A percentile compares a stretch with the other conserved stretches of the same genome.
Conservation (phyloP, 768 basidiomycete species). For the Amanita pallidorosea region DNA sequence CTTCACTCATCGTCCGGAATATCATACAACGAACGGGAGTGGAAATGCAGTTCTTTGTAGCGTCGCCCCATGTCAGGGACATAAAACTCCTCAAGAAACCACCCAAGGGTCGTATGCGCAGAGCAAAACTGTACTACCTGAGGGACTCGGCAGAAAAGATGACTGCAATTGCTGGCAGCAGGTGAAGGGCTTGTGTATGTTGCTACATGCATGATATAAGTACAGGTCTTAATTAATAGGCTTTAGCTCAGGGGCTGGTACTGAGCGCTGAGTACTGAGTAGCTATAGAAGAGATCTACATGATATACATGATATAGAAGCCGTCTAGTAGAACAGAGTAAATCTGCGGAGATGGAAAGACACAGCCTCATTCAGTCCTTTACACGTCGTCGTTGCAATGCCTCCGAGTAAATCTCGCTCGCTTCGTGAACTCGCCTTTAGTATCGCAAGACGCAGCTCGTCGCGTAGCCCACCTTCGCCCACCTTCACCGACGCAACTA, state of each 20-base stretch:
- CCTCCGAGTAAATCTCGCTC: slow-evolving; percentile 40
- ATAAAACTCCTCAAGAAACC: slow-evolving; percentile 70
- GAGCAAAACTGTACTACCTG: slow-evolving; percentile 78
- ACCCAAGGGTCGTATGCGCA: slow-evolving; percentile 50
- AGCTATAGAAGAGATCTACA: too few relatives aligned
- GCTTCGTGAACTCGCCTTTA: slow-evolving; percentile 43
- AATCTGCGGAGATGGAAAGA: slow-evolving; percentile 6
- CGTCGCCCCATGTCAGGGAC: slow-evolving; percentile 79
- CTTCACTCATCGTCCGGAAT: slow-evolving; percentile 83
- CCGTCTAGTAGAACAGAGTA: background rate
- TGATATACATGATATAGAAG: background rate
- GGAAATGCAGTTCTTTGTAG: slow-evolving; percentile 85
- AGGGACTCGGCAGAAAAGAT: slow-evolving; percentile 80
- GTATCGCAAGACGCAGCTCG: slow-evolving; percentile 26
- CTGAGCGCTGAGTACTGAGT: too few relatives aligned
- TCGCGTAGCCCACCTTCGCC: slow-evolving; percentile 67
- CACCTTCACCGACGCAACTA: slow-evolving; percentile 74
- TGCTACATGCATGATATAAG: background rate
- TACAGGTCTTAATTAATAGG: background rate
- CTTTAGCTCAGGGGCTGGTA: background rate
- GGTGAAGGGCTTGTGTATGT: background rate
- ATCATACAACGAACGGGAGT: slow-evolving; percentile 86
- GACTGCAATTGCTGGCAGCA: slow-evolving; percentile 44
- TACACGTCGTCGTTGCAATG: slow-evolving; percentile 16
- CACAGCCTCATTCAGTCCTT: background rate